phyloP scores from a whole-genome alignment of 352 stramenopile species.

The Phytophthora tubulina region DNA sequence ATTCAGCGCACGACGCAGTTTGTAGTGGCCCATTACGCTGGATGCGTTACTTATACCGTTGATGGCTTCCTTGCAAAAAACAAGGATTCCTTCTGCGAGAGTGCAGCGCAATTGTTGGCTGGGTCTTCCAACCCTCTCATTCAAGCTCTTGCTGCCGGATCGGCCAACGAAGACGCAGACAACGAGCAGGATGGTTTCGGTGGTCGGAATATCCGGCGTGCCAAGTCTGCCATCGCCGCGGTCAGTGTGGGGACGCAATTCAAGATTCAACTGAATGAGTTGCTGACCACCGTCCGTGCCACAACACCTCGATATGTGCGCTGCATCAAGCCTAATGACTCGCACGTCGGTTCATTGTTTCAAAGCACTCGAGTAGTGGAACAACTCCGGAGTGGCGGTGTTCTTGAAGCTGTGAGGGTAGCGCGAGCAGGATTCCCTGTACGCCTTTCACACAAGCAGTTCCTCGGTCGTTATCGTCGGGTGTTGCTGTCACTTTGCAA shows the following conservation, averaged over 20 bases:
- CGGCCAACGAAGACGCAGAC: constrained; percentile 20
- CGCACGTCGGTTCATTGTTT: constrained; percentile 80
- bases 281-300: constrained; percentile 93
- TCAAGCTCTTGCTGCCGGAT: constrained; percentile 55
- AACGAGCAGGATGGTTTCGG: constrained; percentile 28
- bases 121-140: constrained; percentile 71
- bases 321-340: constrained; percentile 99
- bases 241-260: constrained; percentile 93
- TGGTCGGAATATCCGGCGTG: constrained; percentile 42
- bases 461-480: constrained; percentile 75
- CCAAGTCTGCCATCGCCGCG: constrained; percentile 71
- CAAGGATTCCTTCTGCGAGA: constrained; percentile 90
- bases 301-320: constrained; percentile 98
- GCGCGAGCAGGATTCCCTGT: constrained; percentile 86
- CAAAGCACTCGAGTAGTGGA: constrained; percentile 75
- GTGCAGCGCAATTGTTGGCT: constrained; percentile 60
- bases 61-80: constrained; percentile 93
- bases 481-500: constrained; percentile 56
- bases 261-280: constrained; percentile 93
- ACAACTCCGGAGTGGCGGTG: constrained; percentile 86
- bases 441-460: constrained; percentile 81
- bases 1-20: constrained; percentile 79
- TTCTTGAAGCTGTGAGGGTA: constrained; percentile 90
- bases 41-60: constrained; percentile 79
- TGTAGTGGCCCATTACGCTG: constrained; percentile 89